Evolutionary conservation across 176 grass and related monocot species (phyloP), one percentile per base, ranked within the genome.

Genomic region (Rhynchospora breviuscula): DNA sequence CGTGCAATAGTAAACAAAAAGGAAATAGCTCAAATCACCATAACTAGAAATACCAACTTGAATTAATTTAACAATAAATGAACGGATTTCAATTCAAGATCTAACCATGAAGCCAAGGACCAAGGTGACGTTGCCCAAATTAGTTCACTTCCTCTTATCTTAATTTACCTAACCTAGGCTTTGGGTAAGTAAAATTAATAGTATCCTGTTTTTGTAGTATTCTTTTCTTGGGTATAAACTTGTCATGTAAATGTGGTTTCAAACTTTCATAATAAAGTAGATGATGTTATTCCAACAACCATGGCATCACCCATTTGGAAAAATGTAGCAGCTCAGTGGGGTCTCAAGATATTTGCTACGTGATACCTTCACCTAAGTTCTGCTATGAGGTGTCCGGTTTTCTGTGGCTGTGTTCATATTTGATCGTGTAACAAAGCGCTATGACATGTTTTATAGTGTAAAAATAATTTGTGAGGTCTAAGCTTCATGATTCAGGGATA

Each of bases 211-310:
- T 68, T 68, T 10, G 9, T 68, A 47, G 57, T 48, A 82, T 17
- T 53, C 5, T 59, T 57, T 63, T 17, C 10, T 63, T 81, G 59
- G 59, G 23, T 81, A 15, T 62, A 81, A 47, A 74, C 45, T 51
- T 48, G n/a, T 25, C 22, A 10, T 59, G 76, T 33, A 78, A 78
- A 79, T 10, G 5, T 43, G 1, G n/a, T 23, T 81, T 17, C 59
- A 81, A 25, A 75, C 47, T 75, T 75, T 53, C 71, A 53, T 75
- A 62, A 4, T 40, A 81, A 63, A 64, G 33, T 26, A 81, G 79
- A 81, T 49, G 79, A 64, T 82, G 80, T 66, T 82, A 82, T 68
- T 82, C 62, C 80, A 82, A 82, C 80, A 45, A 82, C 80, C 61
- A 81, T 81, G 56, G 31, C 79, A 80, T 80, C 57, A 80, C 17